Evolutionary conservation across 1,139 yeast species (phyloP).

Genomic region (Yarrowia galli): DNA sequence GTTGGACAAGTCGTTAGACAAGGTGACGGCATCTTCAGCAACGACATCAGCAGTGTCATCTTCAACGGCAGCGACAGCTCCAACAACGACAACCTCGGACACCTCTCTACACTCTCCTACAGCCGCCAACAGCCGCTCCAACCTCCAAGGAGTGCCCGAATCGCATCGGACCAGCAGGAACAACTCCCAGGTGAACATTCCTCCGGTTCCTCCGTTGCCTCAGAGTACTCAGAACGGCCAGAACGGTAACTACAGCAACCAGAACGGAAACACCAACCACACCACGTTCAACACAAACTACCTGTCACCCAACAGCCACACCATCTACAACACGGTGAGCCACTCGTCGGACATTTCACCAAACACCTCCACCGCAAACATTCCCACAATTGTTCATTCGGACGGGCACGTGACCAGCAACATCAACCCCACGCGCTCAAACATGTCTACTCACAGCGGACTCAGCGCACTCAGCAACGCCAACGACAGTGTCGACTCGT

Average conservation of each 20-base stretch:
- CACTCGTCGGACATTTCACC: conserved; percentile 6
- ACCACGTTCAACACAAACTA: too few species aligned
- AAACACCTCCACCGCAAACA: conserved; percentile 2
- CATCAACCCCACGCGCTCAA: neutral
- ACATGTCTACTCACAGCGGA: conserved; percentile 10
- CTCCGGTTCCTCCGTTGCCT: conserved; percentile 10
- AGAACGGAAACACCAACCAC: neutral
- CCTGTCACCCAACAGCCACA: neutral
- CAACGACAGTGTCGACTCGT: conserved; percentile 21
- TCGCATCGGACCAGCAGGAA: neutral
- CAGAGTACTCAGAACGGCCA: neutral
- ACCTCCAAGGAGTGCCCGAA: neutral
- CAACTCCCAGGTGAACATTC: neutral
- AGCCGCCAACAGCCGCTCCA: neutral
- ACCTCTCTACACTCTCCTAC: too few species aligned
- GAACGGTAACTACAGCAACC: neutral
- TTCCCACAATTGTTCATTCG: conserved; percentile 8
- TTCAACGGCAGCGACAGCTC: too few species aligned
- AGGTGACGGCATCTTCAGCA: neutral
- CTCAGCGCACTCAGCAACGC: neutral
- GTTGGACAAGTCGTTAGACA: neutral
- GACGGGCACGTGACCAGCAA: neutral
- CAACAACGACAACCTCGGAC: too few species aligned
- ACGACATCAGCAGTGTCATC: neutral
- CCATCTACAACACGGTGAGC: neutral